Evolutionary conservation across 495 filamentous ascomycete species (phyloP).

Genomic region (Parachaetomium inaequale): DNA sequence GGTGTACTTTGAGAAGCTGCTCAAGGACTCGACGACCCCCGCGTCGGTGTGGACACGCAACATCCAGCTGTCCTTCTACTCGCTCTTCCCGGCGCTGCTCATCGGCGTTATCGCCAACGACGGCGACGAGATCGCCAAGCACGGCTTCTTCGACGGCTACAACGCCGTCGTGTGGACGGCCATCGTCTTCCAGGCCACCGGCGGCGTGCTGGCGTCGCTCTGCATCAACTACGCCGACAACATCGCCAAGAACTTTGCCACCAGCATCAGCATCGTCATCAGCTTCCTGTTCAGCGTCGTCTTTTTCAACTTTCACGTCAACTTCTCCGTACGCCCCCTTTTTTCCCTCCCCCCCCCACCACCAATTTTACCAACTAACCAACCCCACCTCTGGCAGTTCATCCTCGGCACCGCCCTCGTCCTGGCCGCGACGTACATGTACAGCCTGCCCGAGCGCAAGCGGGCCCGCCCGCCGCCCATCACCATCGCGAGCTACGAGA

Average conservation of each 20-base stretch:
- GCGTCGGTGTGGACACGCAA: conserved; percentile 89
- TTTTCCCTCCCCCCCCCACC: not conserved
- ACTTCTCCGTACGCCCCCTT: conserved; percentile 56
- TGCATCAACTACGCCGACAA: conserved; percentile 85
- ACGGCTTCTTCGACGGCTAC: conserved; percentile 92
- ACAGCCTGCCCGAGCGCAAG: conserved; percentile 57
- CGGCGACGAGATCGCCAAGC: conserved; percentile 72
- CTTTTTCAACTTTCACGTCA: conserved; percentile 77
- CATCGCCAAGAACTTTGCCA: conserved; percentile 87
- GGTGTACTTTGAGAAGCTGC: conserved; percentile 91
- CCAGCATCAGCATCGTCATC: conserved; percentile 81
- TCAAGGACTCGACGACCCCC: conserved; percentile 70
- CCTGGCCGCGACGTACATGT: conserved; percentile 77
- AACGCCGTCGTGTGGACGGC: conserved; percentile 87
- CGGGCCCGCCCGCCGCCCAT: conserved; percentile 67
- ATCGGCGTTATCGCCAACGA: conserved; percentile 84
- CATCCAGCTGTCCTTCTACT: conserved; percentile 89
- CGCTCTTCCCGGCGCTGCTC: conserved; percentile 79
- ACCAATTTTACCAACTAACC: conserved; percentile 10
- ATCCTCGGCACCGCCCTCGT: conserved; percentile 73
- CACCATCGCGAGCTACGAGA: conserved; percentile 71
- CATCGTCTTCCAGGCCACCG: conserved; percentile 74
- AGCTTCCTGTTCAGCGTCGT: conserved; percentile 79
- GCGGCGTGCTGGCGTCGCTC: conserved; percentile 77
- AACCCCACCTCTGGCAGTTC: conserved; percentile 53